Percentiles rank a stretch among this genome's conserved stretches.
Conservation (phyloP, 495 filamentous ascomycete genomes). For the Lindgomyces ingoldianus region DNA sequence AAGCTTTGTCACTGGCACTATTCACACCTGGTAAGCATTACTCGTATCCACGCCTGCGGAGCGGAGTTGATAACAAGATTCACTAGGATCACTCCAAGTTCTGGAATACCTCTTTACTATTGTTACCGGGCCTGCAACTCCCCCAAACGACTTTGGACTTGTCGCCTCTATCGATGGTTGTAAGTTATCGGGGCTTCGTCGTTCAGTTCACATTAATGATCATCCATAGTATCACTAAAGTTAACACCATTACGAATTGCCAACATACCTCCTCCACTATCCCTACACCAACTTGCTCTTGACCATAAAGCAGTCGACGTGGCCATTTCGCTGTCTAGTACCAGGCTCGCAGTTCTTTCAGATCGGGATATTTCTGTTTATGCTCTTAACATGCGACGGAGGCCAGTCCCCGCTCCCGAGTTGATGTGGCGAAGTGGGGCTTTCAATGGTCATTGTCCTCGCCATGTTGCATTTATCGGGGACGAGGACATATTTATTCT, state of each 20-base stretch:
- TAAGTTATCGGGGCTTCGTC: conserved; percentile 43
- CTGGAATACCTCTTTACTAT: conserved; percentile 71
- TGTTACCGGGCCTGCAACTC: conserved; percentile 63
- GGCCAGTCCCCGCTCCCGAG: conserved; percentile 48
- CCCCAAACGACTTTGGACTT: conserved; percentile 76
- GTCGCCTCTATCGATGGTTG: conserved; percentile 88
- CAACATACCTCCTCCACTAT: conserved; percentile 91
- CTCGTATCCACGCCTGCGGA: background rate
- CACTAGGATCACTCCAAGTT: conserved; percentile 53
- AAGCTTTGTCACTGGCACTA: conserved; percentile 62
- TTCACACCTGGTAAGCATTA: conserved; percentile 13
- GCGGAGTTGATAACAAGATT: background rate
- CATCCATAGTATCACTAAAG: conserved; percentile 61
- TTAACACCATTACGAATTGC: conserved; percentile 80
- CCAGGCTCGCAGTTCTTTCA: conserved; percentile 67
- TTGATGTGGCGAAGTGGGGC: conserved; percentile 26
- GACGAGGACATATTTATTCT: conserved; percentile 34
- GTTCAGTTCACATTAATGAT: conserved; percentile 18
- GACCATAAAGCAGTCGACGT: conserved; percentile 69
- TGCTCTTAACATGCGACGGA: conserved; percentile 45
- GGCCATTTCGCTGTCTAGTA: conserved; percentile 65
- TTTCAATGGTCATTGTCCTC: conserved; percentile 6
- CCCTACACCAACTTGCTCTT: conserved; percentile 70
- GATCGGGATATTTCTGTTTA: conserved; percentile 33
- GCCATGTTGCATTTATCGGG: conserved; percentile 39